Evolutionary conservation across 192 early-diverging fungal species (phyloP), one percentile per base, ranked within the genome.

Genomic region (Mortierella hygrophila): DNA sequence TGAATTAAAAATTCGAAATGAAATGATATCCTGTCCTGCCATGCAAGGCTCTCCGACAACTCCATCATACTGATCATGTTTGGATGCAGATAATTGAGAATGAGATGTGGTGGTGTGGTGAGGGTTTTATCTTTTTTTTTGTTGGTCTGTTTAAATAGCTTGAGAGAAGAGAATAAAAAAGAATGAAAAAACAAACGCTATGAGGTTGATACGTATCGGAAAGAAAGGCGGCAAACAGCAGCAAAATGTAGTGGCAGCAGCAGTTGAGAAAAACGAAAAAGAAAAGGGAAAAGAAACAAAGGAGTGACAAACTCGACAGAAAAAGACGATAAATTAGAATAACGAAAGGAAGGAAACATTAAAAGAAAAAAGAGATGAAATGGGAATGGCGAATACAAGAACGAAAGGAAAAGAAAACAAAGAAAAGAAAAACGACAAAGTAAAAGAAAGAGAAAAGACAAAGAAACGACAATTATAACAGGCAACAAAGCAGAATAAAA

Each of bases 151-250:
- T 23, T 75, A 9, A 41, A 32, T 35, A 29, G 23, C 26, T 47
- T 74, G 37, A 26, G 6, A 54, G 7, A 54, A 8, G 38, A 40
- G 3, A 46, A 2, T 73, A 73, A 49, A 49, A 18, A 49, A 49
- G 13, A 49, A 57, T 11, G 11, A 44, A 44, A 21, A 74, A 6
- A 49, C 20, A 57, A 57, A 26, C 55, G n/a, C 23, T 57, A 38
- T 35, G 68, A 20, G 5, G 6, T 20, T 70, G 40, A 35, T 54
- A 38, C 54, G 29, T 57, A 21, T 72, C 42, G 40, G n/a, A 72
- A 72, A 72, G 41, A 72, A 46, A 72, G 42, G 71, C 55, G 55
- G 55, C 55, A 57, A 57, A 57, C 55, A 57, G 55, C 55, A 57
- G 55, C 55, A 44, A 72, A 47, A 72, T 23, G 37, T 38, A 76